Evolutionary conservation across 495 filamentous ascomycete species (phyloP).

Genomic region (Penicillium angulare): DNA sequence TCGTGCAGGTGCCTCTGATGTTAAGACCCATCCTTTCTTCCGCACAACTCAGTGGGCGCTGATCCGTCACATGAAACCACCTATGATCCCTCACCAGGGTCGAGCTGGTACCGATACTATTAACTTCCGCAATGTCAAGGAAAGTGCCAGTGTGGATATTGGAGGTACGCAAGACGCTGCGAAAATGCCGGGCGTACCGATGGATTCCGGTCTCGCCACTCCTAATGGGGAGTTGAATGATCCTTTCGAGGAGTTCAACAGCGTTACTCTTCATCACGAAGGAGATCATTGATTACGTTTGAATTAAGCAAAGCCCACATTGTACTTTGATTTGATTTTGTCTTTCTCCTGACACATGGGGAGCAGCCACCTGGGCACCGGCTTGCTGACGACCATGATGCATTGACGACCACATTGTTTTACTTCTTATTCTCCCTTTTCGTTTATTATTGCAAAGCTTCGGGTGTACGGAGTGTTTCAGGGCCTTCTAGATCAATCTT

Average conservation of each 20-base stretch:
- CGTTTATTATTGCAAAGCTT: constrained; percentile 17
- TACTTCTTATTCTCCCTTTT: constrained; percentile 5
- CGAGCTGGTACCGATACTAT: constrained; percentile 81
- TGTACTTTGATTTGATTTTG: constrained; percentile 13
- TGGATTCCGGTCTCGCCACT: constrained; percentile 82
- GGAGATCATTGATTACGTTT: constrained; percentile 55
- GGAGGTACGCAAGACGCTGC: constrained; percentile 53
- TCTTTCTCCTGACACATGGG: constrained; percentile 15
- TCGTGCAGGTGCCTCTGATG: constrained; percentile 91
- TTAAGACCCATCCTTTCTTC: constrained; percentile 97
- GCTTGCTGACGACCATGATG: constrained; percentile 40
- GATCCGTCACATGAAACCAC: constrained; percentile 97
- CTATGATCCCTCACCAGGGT: constrained; percentile 92
- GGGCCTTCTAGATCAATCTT: constrained; percentile 22
- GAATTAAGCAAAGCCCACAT: constrained; percentile 5
- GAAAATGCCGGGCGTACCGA: constrained; percentile 71
- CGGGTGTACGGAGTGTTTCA: constrained; percentile 30
- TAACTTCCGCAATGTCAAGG: constrained; percentile 97
- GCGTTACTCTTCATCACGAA: constrained; percentile 95
- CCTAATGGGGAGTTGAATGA: constrained; percentile 83
- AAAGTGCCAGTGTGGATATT: constrained; percentile 93
- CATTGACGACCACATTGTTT: constrained; percentile 38
- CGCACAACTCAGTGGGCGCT: constrained; percentile 93
- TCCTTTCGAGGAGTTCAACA: constrained; percentile 98
- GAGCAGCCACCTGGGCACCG: constrained; percentile 28